Conservation (phyloP, 2,329 filamentous ascomycete genomes). For the Penicillium crustosum region DNA sequence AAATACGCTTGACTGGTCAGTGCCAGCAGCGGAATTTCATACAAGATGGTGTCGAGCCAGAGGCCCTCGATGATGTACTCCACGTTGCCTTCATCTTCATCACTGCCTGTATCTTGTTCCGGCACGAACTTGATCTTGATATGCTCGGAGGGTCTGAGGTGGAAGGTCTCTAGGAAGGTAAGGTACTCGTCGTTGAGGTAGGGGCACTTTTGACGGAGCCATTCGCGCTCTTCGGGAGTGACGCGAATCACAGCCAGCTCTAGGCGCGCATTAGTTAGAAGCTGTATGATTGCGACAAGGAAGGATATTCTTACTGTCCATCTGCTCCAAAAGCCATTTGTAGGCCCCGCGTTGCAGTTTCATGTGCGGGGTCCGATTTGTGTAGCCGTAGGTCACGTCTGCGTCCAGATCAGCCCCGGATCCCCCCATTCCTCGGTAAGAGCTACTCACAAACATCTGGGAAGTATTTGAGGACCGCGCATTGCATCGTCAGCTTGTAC, state of each 20-base stretch:
- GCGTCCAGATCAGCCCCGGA: not conserved
- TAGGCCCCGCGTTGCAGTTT: slow-evolving; percentile 81
- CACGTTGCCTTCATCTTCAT: slow-evolving; percentile 70
- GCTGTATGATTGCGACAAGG: not conserved
- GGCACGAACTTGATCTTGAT: slow-evolving; percentile 67
- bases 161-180: slow-evolving; percentile 76
- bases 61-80: slow-evolving; percentile 74
- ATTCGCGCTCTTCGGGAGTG: slow-evolving; percentile 74
- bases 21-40: slow-evolving; percentile 92
- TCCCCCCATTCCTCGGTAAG: slow-evolving; percentile 7
- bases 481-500: slow-evolving; percentile 99
- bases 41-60: slow-evolving; percentile 95
- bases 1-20: slow-evolving; percentile 96
- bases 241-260: slow-evolving; percentile 81
- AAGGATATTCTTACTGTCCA: slow-evolving; percentile 61
- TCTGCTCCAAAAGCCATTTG: slow-evolving; percentile 79
- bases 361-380: slow-evolving; percentile 92
- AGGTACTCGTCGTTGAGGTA: slow-evolving; percentile 80
- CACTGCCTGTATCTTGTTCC: slow-evolving; percentile 57
- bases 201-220: slow-evolving; percentile 73
- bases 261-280: slow-evolving; percentile 33
- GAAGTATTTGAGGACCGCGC: slow-evolving; percentile 89
- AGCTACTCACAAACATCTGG: slow-evolving; percentile 57
- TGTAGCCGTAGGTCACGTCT: slow-evolving; percentile 88
- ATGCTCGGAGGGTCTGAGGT: slow-evolving; percentile 77